Base-by-base conservation (phyloP, 768 basidiomycete genomes). In the Auriscalpium vulgare region DNA sequence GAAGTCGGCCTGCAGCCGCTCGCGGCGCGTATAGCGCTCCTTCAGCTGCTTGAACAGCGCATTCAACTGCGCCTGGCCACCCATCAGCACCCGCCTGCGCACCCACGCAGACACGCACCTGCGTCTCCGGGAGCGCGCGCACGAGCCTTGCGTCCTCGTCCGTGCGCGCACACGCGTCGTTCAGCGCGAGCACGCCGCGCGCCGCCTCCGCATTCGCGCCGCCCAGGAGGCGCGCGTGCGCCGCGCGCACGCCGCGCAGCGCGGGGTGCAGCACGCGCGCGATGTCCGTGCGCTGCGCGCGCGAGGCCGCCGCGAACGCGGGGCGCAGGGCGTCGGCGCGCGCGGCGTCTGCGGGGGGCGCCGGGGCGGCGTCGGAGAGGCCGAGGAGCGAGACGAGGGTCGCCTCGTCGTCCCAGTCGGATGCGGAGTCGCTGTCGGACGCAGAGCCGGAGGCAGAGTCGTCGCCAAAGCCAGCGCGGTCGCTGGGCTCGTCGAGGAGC, bases 141-240 rank as follows among this genome's bases (percentile, higher is more conserved):
- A 69, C 70, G 17, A 80, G 55, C 19, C 75, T 71, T 54, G 80
- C 69, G 57, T 80, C 77, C 37, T 68, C 69, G 14, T 71, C 68
- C 16, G 74, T 63, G 1, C 71, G 71, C 63, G 79, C 81, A 66
- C 81, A 78, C 19, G 75, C 78, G 16, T 75, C 74, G 63, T 85
- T 78, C 68, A 86, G 80, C 7, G 69, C 65, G 10, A 80, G 66
- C 37, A 86, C 65, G 8, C 80, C 83, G 4, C 66, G 67, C 1
- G 65, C 59, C 29, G 67, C 68, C 14, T 62, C 57, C 14, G 14
- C 14, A 3, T 14, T 43, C 0, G 70, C 56, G 50, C 73, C 67
- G 34, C 71, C 64, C 62, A 53, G 8, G 35, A 34, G 17, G 13
- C 8, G 54, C 16, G 44, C 13, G 45, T 47, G 53, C 55, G 21